These are phyloP conservation scores for Moniliella sp. DNA, from an alignment of 1,284 basidiomycete genomes.

Conservation along the genomic window DNA sequence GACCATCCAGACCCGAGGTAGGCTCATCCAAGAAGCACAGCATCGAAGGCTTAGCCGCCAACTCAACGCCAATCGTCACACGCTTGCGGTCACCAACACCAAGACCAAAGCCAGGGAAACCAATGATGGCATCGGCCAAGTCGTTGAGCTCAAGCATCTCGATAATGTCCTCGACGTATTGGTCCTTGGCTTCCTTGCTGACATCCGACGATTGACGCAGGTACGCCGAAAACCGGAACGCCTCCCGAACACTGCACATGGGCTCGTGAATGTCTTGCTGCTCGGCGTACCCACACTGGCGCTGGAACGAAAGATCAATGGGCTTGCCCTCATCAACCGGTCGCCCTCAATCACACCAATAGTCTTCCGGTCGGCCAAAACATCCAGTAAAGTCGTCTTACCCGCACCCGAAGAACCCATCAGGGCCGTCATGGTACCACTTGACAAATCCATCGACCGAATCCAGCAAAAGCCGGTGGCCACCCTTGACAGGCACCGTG, in stretches of 20 bases:
- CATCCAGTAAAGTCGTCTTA: conserved; percentile 47
- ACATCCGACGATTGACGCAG: conserved; percentile 54
- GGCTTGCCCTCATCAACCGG: conserved; percentile 54
- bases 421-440: conserved; percentile 48
- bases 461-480: conserved; percentile 47
- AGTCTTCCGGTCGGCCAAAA: conserved; percentile 56
- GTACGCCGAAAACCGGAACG: conserved; percentile 57
- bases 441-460: conserved; percentile 62
- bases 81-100: conserved; percentile 48
- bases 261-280: conserved; percentile 66
- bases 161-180: conserved; percentile 57
- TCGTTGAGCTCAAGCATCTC: conserved; percentile 54
- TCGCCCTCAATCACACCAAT: conserved; percentile 60
- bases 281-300: conserved; percentile 45
- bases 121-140: conserved; percentile 52
- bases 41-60: conserved; percentile 54
- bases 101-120: conserved; percentile 38
- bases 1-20: conserved; percentile 65
- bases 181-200: conserved; percentile 51
- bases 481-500: conserved; percentile 39
- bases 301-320: conserved; percentile 52
- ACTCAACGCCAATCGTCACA: conserved; percentile 50
- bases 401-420: conserved; percentile 55
- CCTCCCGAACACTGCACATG: conserved; percentile 62
- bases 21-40: conserved; percentile 39